Base-by-base conservation (phyloP, 176 grass and related monocot species). In the Chrysopogon serrulatus region DNA sequence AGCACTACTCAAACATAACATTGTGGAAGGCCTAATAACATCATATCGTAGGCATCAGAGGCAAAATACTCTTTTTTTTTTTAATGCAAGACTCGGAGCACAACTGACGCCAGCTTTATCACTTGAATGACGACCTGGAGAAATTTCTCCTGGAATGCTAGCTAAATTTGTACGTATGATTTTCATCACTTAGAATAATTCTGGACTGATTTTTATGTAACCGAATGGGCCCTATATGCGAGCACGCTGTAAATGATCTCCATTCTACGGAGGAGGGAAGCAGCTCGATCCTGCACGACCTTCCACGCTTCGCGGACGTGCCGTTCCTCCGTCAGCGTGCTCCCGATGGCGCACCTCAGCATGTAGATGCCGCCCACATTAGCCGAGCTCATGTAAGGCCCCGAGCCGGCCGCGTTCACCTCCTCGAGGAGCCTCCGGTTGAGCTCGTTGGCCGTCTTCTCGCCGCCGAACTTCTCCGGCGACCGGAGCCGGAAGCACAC, bases 281-380 rank as follows among this genome's bases (percentile, higher is more conserved):
- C 37, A 60, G 87, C 89, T 80, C 71, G 84, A 34, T 74, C 76
- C 76, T 94, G 86, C 6, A 94, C 75, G 28, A 87, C 64, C 32
- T 87, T 82, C 92, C 92, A 94, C 26, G 92, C 87, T 5, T 82
- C 74, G 4, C 26, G 23, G 73, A 94, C 89, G 43, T 94, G 89
- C 1, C 86, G 60, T 68, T 89, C 81, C 83, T 94, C 92, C n/a
- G 92, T 94, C 19, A 94, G 70, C 19, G 86, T 89, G 32, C 87
- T 86, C 15, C 93, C 90, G 8, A 95, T 13, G 18, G 93, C 88
- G 56, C 91, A 95, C 80, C 93, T n/a, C 10, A 92, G 49, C 71
- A 90, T 81, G 87, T 84, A 92, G 21, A 85, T 49, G 49, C 94
- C 86, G 0, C 76, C 91, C 1, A 93, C 94, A 73, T 39, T 89